Evolutionary conservation across 345 rosid genomes (phyloP).

Genomic region (Erysimum cheiranthoides): DNA sequence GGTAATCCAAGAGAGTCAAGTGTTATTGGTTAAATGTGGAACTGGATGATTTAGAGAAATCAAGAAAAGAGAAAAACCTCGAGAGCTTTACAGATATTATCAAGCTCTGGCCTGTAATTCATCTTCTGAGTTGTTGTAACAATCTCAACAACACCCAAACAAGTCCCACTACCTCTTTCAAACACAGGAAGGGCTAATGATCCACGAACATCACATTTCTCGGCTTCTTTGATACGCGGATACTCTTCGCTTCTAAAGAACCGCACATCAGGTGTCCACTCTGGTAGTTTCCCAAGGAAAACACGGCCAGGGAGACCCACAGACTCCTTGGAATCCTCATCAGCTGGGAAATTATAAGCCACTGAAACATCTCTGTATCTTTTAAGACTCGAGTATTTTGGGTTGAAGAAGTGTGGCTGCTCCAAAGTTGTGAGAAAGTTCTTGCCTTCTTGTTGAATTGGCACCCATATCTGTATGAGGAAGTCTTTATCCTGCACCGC

Average conservation of each 20-base stretch:
- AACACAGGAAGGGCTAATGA: slow-evolving; percentile 92
- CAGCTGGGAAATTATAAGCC: slow-evolving; percentile 66
- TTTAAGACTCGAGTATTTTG: slow-evolving; percentile 63
- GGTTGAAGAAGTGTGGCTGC: slow-evolving; percentile 75
- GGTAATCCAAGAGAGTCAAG: background rate
- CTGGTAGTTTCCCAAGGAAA: slow-evolving; percentile 78
- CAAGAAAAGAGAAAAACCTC: slow-evolving; percentile 59
- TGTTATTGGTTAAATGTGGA: background rate
- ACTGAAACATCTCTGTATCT: slow-evolving; percentile 76
- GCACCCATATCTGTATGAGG: slow-evolving; percentile 91
- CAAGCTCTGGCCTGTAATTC: slow-evolving; percentile 78
- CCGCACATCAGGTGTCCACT: slow-evolving; percentile 97
- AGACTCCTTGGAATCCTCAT: slow-evolving; percentile 68
- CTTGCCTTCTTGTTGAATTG: slow-evolving; percentile 68
- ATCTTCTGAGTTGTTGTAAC: slow-evolving; percentile 72
- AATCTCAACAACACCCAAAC: slow-evolving; percentile 93
- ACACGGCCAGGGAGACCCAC: slow-evolving; percentile 94
- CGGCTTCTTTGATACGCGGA: slow-evolving; percentile 74
- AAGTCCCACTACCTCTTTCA: slow-evolving; percentile 73
- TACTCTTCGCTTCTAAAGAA: slow-evolving; percentile 78
- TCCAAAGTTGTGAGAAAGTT: slow-evolving; percentile 71
- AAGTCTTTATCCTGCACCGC: slow-evolving; percentile 61
- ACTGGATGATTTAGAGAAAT: slow-evolving; percentile 1
- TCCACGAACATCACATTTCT: slow-evolving; percentile 67
- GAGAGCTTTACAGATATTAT: slow-evolving; percentile 85